phyloP scores from a whole-genome alignment of 2,329 filamentous ascomycete species.

The Aplosporella prunicola region DNA sequence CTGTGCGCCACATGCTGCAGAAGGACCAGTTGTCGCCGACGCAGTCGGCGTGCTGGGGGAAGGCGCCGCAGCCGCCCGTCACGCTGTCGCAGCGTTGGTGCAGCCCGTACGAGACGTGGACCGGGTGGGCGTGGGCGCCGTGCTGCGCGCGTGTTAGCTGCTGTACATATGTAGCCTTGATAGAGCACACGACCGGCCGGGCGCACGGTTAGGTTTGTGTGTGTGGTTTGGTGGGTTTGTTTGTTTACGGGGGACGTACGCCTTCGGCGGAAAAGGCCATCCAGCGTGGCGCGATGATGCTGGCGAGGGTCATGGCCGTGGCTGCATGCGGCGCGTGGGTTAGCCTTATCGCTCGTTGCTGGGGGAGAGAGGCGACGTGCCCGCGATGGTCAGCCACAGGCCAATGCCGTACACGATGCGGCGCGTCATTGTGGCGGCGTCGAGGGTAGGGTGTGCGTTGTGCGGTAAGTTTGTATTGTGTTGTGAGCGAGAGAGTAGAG shows the following conservation, averaged over 20 bases:
- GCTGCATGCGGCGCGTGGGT: constrained; percentile 37
- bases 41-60: constrained; percentile 61
- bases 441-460: not conserved
- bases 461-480: too few relatives aligned
- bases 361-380: constrained; percentile 17
- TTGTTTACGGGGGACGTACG: too few relatives aligned
- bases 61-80: constrained; percentile 52
- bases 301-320: constrained; percentile 59
- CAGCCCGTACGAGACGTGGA: constrained; percentile 54
- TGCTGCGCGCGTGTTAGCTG: constrained; percentile 16
- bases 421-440: constrained; percentile 33
- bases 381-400: constrained; percentile 37
- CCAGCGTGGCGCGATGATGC: constrained; percentile 64
- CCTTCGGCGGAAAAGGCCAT: constrained; percentile 41
- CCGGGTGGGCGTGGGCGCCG: constrained; percentile 21
- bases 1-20: constrained; percentile 83
- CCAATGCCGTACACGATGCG: constrained; percentile 40
- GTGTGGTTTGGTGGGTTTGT: too few relatives aligned
- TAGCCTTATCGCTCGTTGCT: constrained; percentile 23
- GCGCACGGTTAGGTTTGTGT: too few relatives aligned
- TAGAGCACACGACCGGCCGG: not conserved
- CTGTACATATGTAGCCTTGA: constrained; percentile 1
- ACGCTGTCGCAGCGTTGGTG: constrained; percentile 70
- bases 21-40: constrained; percentile 60
- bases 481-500: too few relatives aligned